phyloP scores from a whole-genome alignment of 139 green algal species.

The Chlorella sp. region DNA sequence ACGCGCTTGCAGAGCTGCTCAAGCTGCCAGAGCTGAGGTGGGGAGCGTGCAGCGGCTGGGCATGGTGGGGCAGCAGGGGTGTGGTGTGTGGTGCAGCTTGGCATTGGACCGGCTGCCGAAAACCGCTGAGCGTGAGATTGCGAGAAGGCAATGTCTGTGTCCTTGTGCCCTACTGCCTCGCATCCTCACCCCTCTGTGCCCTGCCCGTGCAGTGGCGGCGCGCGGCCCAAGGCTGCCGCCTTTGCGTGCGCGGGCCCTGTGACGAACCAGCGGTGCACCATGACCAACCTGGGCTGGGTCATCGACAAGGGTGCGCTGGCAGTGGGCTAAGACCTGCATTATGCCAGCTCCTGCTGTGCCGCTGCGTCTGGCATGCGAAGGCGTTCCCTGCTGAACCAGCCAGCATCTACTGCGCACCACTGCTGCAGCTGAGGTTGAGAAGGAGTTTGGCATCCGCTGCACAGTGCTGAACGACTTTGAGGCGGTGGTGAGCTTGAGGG shows the following conservation, averaged over 20 bases:
- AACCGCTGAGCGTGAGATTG: too few species aligned
- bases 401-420: too few species aligned
- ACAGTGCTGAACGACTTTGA: conserved; percentile 95
- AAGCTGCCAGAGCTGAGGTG: conserved; percentile 27
- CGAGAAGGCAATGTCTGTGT: too few species aligned
- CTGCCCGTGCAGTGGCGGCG: neutral
- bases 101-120: too few species aligned
- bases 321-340: conserved; percentile 42
- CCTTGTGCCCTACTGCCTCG: too few species aligned
- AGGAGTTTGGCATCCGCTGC: conserved; percentile 58
- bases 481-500: conserved; percentile 57
- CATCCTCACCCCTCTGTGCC: conserved; percentile 25
- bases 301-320: conserved; percentile 4
- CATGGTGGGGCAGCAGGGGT: too few species aligned
- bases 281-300: conserved; percentile 86
- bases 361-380: too few species aligned
- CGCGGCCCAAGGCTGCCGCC: conserved; percentile 50
- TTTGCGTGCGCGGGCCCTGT: conserved; percentile 90
- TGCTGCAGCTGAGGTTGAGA: conserved; percentile 49
- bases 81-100: too few species aligned
- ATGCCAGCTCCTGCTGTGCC: too few species aligned
- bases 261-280: conserved; percentile 74
- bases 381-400: too few species aligned
- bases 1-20: conserved; percentile 63
- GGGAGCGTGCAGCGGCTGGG: neutral